Percentiles rank a stretch among this genome's conserved stretches.
phyloP scores from a whole-genome alignment of 2,329 filamentous ascomycete genomes.

The Cladobotryum protrusum region DNA sequence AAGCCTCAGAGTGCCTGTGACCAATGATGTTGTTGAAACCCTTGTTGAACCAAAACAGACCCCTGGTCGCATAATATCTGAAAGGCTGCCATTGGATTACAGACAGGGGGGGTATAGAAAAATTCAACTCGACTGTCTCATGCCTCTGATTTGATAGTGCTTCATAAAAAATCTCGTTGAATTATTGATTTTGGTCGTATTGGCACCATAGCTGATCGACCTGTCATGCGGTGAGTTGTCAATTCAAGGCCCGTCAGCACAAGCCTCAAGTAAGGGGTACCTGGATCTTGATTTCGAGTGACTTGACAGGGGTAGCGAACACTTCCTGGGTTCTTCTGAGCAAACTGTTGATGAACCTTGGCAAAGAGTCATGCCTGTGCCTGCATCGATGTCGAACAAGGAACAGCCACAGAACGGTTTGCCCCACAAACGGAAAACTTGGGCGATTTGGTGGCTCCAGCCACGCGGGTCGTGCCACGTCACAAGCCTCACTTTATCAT shows the following conservation, averaged over 20 bases:
- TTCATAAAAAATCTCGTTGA: too few relatives aligned
- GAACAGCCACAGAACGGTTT: slow-evolving; percentile 15
- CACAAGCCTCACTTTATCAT: slow-evolving; percentile 34
- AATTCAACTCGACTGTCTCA: background rate
- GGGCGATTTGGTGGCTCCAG: slow-evolving; percentile 20
- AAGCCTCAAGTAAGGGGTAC: slow-evolving; percentile 22
- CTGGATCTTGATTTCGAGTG: slow-evolving; percentile 21
- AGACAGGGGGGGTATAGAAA: slow-evolving; percentile 2
- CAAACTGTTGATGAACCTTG: too few relatives aligned
- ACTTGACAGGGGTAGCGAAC: slow-evolving; percentile 19
- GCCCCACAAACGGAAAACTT: slow-evolving; percentile 9
- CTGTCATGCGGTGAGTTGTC: slow-evolving; percentile 20
- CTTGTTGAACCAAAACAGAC: slow-evolving; percentile 21
- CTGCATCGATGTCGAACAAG: background rate
- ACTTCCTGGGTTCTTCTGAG: background rate
- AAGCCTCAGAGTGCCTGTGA: slow-evolving; percentile 21
- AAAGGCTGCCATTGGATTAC: slow-evolving; percentile 30
- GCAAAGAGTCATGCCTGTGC: background rate
- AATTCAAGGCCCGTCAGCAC: slow-evolving; percentile 19
- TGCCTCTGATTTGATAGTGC: too few relatives aligned
- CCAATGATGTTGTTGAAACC: slow-evolving; percentile 30
- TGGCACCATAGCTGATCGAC: slow-evolving; percentile 1
- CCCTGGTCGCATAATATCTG: slow-evolving; percentile 23
- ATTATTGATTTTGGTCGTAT: background rate
- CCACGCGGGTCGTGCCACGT: slow-evolving; percentile 37